Percentiles rank a stretch among this genome's conserved stretches.
Conservation (phyloP, 163 green algal genomes). For the Scenedesmus sp. region DNA sequence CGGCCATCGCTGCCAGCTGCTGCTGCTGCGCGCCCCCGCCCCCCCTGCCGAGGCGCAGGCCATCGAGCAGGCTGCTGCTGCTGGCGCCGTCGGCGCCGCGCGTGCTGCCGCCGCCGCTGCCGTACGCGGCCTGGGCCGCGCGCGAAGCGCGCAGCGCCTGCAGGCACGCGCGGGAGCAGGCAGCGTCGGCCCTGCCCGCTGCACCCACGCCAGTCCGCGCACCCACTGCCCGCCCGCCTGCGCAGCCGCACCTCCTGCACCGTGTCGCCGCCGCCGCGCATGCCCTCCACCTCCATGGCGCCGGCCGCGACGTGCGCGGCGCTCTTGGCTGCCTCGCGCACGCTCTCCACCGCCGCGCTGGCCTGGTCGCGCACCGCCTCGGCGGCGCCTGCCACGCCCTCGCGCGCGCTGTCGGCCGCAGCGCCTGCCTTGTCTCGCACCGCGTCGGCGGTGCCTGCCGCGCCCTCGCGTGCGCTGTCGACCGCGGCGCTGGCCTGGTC, state of each 20-base stretch:
- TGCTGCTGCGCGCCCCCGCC: conserved; percentile 8
- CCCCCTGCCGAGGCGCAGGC: no score
- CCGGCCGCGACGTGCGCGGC: background rate
- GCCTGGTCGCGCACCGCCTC: background rate
- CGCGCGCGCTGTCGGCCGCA: conserved; percentile 4
- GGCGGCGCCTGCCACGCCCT: background rate
- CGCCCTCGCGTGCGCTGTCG: background rate
- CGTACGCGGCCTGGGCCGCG: no score
- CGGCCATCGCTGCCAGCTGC: conserved; percentile 17
- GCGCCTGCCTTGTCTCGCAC: conserved; percentile 13
- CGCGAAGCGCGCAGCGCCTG: no score
- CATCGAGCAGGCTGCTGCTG: no score
- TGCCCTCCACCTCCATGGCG: background rate
- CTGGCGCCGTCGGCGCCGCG: no score
- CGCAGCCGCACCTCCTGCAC: no score
- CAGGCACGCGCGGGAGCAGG: no score
- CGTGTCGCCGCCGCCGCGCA: background rate
- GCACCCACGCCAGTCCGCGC: no score
- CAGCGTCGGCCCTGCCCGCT: no score
- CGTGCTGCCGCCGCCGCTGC: conserved; percentile 5
- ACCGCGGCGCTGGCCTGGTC: background rate
- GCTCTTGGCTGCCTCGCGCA: background rate
- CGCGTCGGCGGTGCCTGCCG: background rate
- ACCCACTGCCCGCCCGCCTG: no score
- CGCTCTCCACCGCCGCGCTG: no score